phyloP scores from a whole-genome alignment of 2,329 filamentous ascomycete genomes.

The Exserohilum turcica region DNA sequence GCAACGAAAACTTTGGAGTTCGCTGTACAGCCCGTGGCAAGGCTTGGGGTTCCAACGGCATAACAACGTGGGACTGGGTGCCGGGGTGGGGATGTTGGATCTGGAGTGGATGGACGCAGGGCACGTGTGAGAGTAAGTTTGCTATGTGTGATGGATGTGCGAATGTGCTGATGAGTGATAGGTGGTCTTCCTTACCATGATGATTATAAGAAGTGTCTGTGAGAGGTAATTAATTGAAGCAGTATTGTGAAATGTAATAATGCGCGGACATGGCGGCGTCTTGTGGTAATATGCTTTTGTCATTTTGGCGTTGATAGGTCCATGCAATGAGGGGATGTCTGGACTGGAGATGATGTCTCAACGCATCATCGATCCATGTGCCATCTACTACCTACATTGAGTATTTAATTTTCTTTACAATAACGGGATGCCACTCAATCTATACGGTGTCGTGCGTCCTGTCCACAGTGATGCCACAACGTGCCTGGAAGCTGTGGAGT shows the following conservation, averaged over 20 bases:
- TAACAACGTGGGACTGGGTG: slow-evolving; percentile 2
- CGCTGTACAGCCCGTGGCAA: background rate
- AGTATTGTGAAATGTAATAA: background rate
- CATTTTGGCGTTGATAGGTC: no score
- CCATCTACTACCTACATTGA: no score
- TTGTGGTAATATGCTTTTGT: background rate
- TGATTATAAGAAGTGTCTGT: background rate
- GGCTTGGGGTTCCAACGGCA: background rate
- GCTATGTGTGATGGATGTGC: background rate
- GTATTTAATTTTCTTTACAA: no score
- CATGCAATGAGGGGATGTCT: no score
- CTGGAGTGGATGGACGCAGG: slow-evolving; percentile 6
- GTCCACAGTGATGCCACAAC: no score
- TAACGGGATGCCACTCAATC: no score
- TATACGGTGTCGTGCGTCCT: no score
- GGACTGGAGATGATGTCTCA: background rate
- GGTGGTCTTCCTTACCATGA: background rate
- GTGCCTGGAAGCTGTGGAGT: no score
- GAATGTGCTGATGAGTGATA: background rate
- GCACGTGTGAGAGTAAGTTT: slow-evolving; percentile 4
- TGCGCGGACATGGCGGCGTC: background rate
- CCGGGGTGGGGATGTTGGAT: slow-evolving; percentile 6
- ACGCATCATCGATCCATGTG: no score
- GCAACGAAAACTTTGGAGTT: slow-evolving; percentile 1
- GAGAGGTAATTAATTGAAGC: background rate